Base-by-base conservation (phyloP, 495 filamentous ascomycete species). In the Hypoxylon fuscum region DNA sequence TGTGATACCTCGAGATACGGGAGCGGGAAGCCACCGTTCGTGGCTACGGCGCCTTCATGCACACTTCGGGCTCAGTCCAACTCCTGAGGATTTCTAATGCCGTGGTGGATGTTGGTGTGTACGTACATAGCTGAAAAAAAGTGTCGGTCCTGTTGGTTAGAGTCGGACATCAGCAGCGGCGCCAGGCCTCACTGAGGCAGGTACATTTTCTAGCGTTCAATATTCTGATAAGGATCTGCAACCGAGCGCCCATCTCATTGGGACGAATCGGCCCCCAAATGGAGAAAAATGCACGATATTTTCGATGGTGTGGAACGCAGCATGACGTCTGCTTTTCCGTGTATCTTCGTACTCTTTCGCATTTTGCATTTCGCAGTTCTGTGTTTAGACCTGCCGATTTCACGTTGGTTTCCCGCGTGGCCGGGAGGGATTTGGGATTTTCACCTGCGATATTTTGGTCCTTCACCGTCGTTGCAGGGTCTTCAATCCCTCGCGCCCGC, bases 261-360 rank as follows among this genome's bases (percentile, higher is more conserved):
- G 59, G 48, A 47, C 47, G 12, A 57, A 42, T 55, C 62, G 31
- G 3, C 38, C 20, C 43, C 51, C 20, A 8, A 41, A 8, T n/a
- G 38, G 3, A 60, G 56, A 56, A 61, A 52, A 27, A 17, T 11
- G 23, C 52, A 57, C 51, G 57, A 61, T 61, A 47, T 47, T 43
- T 29, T 38, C 17, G 48, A n/a, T n/a, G 57, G 9, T 31, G 51
- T 57, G 63, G 53, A 49, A 66, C 63, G 25, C 57, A 49, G 15
- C 35, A 62, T 66, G 63, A 66, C 63, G 57, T 65, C 37, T 59
- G 22, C 3, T 37, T 35, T n/a, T n/a, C n/a, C 15, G 9, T n/a
- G 29, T 50, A 25, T 11, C 23, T 25, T 17, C 15, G 29, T 45
- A 22, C 45, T n/a, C n/a, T n/a, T n/a, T n/a, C n/a, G n/a, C 34